Percentiles rank a stretch among this genome's conserved stretches.
These are phyloP conservation scores for Termitomyces sp. DNA, from an alignment of 768 basidiomycete species.

Conservation along the genomic window DNA sequence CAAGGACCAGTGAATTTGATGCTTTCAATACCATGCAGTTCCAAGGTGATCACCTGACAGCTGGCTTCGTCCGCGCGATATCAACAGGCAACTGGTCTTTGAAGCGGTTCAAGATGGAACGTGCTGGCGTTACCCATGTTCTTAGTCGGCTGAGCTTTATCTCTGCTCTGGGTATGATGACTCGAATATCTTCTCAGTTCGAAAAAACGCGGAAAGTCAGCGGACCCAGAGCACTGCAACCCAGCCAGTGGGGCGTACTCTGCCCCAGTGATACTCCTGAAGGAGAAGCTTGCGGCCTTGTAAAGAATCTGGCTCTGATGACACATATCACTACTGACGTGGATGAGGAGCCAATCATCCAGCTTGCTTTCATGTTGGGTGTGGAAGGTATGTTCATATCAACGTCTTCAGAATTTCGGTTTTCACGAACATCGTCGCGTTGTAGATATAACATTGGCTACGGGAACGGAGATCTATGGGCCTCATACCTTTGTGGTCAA, in stretches of 20 bases:
- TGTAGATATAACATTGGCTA: slow-evolving; percentile 83
- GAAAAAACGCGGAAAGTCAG: slow-evolving; percentile 99
- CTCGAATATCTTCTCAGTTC: slow-evolving; percentile 96
- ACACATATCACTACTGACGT: slow-evolving; percentile 99
- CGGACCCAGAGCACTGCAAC: slow-evolving; percentile 93
- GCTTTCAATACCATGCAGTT: slow-evolving; percentile 93
- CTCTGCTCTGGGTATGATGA: slow-evolving; percentile 99
- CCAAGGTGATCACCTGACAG: slow-evolving; percentile 93
- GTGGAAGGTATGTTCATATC: slow-evolving; percentile 69
- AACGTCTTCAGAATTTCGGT: neutral
- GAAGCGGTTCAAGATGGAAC: slow-evolving; percentile 99
- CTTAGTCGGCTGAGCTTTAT: slow-evolving; percentile 94
- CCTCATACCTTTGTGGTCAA: slow-evolving; percentile 91
- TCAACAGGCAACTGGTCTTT: slow-evolving; percentile 99
- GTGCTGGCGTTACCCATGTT: slow-evolving; percentile 97
- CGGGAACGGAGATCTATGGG: slow-evolving; percentile 95
- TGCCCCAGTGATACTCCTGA: slow-evolving; percentile 99
- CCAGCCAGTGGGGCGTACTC: slow-evolving; percentile 98
- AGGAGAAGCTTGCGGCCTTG: slow-evolving; percentile 98
- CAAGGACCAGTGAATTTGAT: slow-evolving; percentile 91
- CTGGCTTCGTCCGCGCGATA: slow-evolving; percentile 94
- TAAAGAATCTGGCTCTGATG: slow-evolving; percentile 98
- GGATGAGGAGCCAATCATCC: slow-evolving; percentile 90
- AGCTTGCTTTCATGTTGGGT: slow-evolving; percentile 90
- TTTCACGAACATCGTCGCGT: slow-evolving; percentile 10